Evolutionary conservation across 805 yeast species (phyloP), one percentile per base, ranked within the genome.

Genomic region (Pichia insulana): DNA sequence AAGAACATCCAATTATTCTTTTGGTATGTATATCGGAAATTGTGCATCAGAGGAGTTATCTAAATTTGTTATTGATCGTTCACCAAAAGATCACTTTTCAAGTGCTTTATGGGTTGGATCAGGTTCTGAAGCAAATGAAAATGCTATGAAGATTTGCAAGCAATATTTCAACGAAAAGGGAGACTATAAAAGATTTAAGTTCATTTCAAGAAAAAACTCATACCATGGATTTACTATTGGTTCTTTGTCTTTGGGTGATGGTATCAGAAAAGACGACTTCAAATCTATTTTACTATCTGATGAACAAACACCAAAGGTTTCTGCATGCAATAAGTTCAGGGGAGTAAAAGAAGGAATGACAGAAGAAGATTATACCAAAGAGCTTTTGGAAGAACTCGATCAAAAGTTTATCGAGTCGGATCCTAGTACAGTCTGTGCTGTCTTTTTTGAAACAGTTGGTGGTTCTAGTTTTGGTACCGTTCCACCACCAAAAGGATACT

Each of bases 91-190:
- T 34, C 67, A 61, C 8, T 68, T 67, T 45, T 49, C 58, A 3
- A 60, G 69, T 20, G 73, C 69, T 12, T 45, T 67, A 37, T 63
- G 84, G 47, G 73, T 77, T 49, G 81, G 81, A 51, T 75, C 85
- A 2, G 94, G 94, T 40, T 71, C 88, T 17, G 90, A 82, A 59
- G 86, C 90, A 37, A 82, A 82, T 53, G 90, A 82, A 56, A 86
- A 85, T 28, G 88, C 88, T 4, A 59, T 82, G 54, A 82, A 83
- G 58, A 80, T 83, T 55, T 83, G 83, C 20, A 61, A 64, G 49
- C 75, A 71, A 53, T 70, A 70, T 50, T 66, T 61, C 47, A 50
- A 64, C 38, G 76, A 71, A 53, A 63, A 57, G 19, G 70, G 70
- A 30, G 68, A 67, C 43, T 55, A 63, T 8, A 57, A 61, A 34